Conservation (phyloP, 495 filamentous ascomycete genomes). For the Glarea lozoyensis region DNA sequence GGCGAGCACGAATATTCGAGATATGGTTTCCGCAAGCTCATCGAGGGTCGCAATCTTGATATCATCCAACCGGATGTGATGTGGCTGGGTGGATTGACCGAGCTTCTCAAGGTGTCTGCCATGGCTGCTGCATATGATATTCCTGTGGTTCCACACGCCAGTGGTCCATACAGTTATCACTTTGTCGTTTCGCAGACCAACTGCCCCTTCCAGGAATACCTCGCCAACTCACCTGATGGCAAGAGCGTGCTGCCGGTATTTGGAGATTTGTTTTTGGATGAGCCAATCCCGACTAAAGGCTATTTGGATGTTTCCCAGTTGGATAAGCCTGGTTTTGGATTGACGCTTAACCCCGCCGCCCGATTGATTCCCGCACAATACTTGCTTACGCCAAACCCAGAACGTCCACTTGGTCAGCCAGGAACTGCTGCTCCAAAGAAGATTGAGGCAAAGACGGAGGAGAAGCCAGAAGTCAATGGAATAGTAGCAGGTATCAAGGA, state of each 20-base stretch:
- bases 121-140: constrained; percentile 89
- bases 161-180: constrained; percentile 89
- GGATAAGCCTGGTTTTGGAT: constrained; percentile 85
- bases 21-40: constrained; percentile 88
- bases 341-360: constrained; percentile 76
- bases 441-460: constrained; percentile 4
- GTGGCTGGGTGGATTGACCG: constrained; percentile 91
- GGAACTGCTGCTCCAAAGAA: constrained; percentile 7
- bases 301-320: constrained; percentile 68
- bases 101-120: constrained; percentile 79
- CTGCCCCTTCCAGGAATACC: constrained; percentile 88
- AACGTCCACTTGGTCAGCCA: constrained; percentile 37
- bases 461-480: constrained; percentile 19
- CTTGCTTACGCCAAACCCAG: constrained; percentile 65
- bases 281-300: constrained; percentile 77
- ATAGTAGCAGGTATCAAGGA: constrained; percentile 20
- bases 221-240: constrained; percentile 85
- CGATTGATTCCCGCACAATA: constrained; percentile 63
- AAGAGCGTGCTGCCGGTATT: constrained; percentile 85
- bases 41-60: constrained; percentile 84
- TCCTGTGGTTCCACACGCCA: constrained; percentile 88
- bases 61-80: constrained; percentile 94
- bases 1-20: constrained; percentile 91
- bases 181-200: constrained; percentile 87
- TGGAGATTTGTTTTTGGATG: constrained; percentile 81